These are phyloP conservation scores for Debaryomyces maramus DNA, from an alignment of 805 yeast genomes.

Conservation along the genomic window DNA sequence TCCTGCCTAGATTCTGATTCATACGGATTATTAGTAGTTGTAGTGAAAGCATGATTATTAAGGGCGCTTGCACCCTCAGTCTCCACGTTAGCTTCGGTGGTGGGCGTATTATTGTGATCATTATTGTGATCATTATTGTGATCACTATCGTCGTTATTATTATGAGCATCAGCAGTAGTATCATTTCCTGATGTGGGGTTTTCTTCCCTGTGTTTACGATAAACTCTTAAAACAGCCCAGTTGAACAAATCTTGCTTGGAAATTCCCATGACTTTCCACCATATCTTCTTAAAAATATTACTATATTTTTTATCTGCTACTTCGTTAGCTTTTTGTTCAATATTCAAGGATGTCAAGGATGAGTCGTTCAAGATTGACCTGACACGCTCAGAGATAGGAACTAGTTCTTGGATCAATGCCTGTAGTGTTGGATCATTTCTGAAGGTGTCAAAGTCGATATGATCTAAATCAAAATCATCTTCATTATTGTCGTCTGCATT, in stretches of 20 bases:
- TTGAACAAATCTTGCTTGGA: slow-evolving; percentile 47
- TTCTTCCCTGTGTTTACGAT: slow-evolving; percentile 15
- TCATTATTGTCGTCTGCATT: slow-evolving; percentile 5
- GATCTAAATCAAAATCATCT: slow-evolving; percentile 18
- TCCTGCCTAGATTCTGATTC: slow-evolving; percentile 1
- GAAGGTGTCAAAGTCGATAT: slow-evolving; percentile 31
- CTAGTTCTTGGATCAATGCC: slow-evolving; percentile 37
- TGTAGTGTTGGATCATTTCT: slow-evolving; percentile 39
- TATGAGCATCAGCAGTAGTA: neutral
- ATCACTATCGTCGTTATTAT: slow-evolving; percentile 1
- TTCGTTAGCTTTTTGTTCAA: slow-evolving; percentile 47
- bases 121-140: neutral
- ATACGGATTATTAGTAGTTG: slow-evolving; percentile 4
- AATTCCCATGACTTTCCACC: slow-evolving; percentile 62
- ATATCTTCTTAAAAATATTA: slow-evolving; percentile 30
- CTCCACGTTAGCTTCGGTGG: neutral
- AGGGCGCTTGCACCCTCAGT: neutral
- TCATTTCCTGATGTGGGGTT: neutral
- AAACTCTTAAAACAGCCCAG: slow-evolving; percentile 47
- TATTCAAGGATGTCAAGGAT: slow-evolving; percentile 29
- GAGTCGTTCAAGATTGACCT: slow-evolving; percentile 39
- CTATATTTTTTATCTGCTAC: slow-evolving; percentile 36
- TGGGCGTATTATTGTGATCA: slow-evolving; percentile 3
- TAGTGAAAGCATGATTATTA: neutral
- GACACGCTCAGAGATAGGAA: slow-evolving; percentile 44